Evolutionary conservation across 257 asterid species (phyloP).

Genomic region (Nicotiana tabacum): DNA sequence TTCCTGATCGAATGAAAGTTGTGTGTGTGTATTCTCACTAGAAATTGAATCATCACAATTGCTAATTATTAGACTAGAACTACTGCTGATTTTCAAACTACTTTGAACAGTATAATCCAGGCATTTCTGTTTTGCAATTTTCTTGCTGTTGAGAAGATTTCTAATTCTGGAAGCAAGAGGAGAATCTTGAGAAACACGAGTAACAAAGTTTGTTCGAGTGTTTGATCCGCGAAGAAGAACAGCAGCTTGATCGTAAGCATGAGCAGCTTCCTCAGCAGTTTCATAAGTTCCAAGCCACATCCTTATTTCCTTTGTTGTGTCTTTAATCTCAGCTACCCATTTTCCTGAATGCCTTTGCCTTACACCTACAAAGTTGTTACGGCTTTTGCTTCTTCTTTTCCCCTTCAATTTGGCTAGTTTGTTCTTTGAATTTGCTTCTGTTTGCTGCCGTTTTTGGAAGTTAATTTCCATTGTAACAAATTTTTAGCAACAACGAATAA

Average conservation of each 20-base stretch:
- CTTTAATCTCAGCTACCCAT: slow-evolving; percentile 80
- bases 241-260: slow-evolving; percentile 71
- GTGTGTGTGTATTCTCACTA: not conserved
- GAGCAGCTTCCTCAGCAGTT: slow-evolving; percentile 63
- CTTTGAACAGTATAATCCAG: not conserved
- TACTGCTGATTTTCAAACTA: not conserved
- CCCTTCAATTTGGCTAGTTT: slow-evolving; percentile 29
- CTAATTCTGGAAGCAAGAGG: slow-evolving; percentile 55
- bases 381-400: slow-evolving; percentile 21
- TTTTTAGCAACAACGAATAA: not conserved
- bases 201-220: slow-evolving; percentile 54
- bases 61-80: slow-evolving; percentile 17
- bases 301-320: slow-evolving; percentile 62
- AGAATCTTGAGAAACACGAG: slow-evolving; percentile 38
- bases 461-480: slow-evolving; percentile 44
- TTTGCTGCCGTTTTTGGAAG: slow-evolving; percentile 32
- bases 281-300: slow-evolving; percentile 79
- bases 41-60: not conserved
- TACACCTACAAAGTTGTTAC: slow-evolving; percentile 46
- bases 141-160: slow-evolving; percentile 45
- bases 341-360: slow-evolving; percentile 74
- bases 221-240: slow-evolving; percentile 59
- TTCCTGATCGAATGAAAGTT: slow-evolving; percentile 14
- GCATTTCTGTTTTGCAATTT: slow-evolving; percentile 10
- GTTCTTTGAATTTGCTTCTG: slow-evolving; percentile 4